Percentiles rank a stretch among this genome's conserved stretches.
These are phyloP conservation scores for Sporobolomyces pararoseus DNA, from an alignment of 768 basidiomycete genomes.

Conservation along the genomic window DNA sequence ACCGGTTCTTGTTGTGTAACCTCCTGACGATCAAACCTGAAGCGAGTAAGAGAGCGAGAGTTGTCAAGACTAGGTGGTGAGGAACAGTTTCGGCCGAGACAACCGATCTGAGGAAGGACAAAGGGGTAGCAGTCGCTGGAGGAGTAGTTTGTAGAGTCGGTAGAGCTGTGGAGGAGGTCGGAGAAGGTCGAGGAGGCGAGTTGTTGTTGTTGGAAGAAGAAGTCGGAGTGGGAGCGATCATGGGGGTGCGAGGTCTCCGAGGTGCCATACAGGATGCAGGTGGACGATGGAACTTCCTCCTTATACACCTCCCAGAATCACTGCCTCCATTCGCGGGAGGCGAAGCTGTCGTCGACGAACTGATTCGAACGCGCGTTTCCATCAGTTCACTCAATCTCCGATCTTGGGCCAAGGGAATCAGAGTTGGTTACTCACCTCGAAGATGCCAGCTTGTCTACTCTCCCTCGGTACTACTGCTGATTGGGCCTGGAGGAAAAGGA, in stretches of 20 bases:
- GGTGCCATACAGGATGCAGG: slow-evolving; percentile 24
- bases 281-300: slow-evolving; percentile 11
- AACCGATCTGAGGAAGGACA: background rate
- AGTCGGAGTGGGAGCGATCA: background rate
- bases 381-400: too few species aligned
- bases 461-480: background rate
- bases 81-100: background rate
- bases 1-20: slow-evolving; percentile 1
- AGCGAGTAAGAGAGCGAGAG: slow-evolving; percentile 13
- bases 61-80: slow-evolving; percentile 14
- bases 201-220: background rate
- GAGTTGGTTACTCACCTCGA: slow-evolving; percentile 13
- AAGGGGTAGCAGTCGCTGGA: background rate
- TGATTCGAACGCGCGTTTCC: background rate
- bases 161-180: background rate
- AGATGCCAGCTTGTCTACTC: slow-evolving; percentile 20
- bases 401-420: too few species aligned
- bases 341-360: slow-evolving; percentile 17
- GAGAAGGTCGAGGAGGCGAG: background rate
- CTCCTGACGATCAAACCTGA: background rate
- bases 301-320: slow-evolving; percentile 4
- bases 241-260: background rate
- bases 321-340: slow-evolving; percentile 5
- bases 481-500: background rate
- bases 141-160: background rate